Evolutionary conservation across 1,139 yeast species (phyloP), one percentile per base, ranked within the genome.

Genomic region (Candida pseudocylindracea): DNA sequence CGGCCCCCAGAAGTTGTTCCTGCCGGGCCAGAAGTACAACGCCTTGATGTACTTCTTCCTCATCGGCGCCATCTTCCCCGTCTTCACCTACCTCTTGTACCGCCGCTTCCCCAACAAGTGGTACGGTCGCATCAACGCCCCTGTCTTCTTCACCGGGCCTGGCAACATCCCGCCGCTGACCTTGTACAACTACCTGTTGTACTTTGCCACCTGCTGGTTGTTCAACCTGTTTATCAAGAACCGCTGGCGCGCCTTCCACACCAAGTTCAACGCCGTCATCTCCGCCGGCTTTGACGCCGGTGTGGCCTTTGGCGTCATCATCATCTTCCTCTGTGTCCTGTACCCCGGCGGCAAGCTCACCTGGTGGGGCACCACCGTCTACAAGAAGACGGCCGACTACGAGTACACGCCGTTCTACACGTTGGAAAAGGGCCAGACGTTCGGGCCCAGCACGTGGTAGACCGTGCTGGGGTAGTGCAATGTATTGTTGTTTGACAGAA

Each of bases 101-200:
- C 46, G 41, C 34, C 34, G 39, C 36, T 44, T 32, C 28, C 49
- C 47, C 20, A 41, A 37, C 12, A 41, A 38, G 32, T 50, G 44
- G 46, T 42, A 34, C 36, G 55, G 39, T 37, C 45, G 38, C 33
- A 45, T 53, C 31, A 53, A 53, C 32, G 42, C 53, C 2, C 68
- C 71, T 1, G 61, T 66, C 15, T 60, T 66, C 38, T 63, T 67
- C 46, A 55, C 60, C 12, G 66, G 68, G 8, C 49, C 66, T 2
- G 63, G 62, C 2, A 48, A 51, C 35, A 55, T 63, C 36, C 72
- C 73, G 1, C 72, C 74, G 2, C 68, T 69, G 2, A 61, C 70
- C 4, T 59, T 66, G 15, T 35, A 35, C 32, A 37, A 38, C 34
- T 38, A 38, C 34, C 32, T 37, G 29, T 35, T 36, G 27, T 37